Percentiles rank a stretch among this genome's conserved stretches.
Evolutionary conservation across 169 alveolate genomes (phyloP).

Genomic region (Plasmodium cynomolgi): DNA sequence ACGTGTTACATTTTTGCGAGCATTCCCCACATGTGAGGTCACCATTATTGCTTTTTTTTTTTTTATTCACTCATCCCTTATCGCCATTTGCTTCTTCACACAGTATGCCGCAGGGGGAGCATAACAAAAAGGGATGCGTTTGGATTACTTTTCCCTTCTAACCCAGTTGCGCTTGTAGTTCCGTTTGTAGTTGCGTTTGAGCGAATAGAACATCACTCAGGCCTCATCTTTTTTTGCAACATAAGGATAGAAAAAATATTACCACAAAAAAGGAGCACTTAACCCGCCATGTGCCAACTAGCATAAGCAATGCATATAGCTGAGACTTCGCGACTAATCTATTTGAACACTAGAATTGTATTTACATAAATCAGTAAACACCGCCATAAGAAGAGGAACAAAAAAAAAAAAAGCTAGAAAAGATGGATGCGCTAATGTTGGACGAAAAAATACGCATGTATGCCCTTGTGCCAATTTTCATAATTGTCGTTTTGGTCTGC

Average conservation of each 20-base stretch:
- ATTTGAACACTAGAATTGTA: background rate
- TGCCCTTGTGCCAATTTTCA: constrained; percentile 78
- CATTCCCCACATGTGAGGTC: background rate
- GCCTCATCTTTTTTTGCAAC: background rate
- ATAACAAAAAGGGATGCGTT: background rate
- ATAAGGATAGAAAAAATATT: background rate
- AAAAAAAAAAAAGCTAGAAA: background rate
- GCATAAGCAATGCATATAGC: background rate
- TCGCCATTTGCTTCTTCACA: background rate
- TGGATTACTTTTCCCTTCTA: background rate
- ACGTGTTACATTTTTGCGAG: background rate
- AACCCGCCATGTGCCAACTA: background rate
- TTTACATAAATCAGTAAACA: background rate
- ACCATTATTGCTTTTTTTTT: background rate
- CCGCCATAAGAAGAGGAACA: constrained; percentile 28
- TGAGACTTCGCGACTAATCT: background rate
- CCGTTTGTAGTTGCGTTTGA: background rate
- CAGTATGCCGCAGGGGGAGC: background rate
- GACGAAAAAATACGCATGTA: constrained; percentile 75
- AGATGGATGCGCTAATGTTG: constrained; percentile 78
- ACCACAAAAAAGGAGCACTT: background rate
- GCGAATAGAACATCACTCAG: background rate
- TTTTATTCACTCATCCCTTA: background rate
- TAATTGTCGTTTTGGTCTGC: constrained; percentile 74
- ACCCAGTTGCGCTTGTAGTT: background rate